phyloP scores from a whole-genome alignment of 2,329 filamentous ascomycete species.

The Colletotrichum lindemuthianum region DNA sequence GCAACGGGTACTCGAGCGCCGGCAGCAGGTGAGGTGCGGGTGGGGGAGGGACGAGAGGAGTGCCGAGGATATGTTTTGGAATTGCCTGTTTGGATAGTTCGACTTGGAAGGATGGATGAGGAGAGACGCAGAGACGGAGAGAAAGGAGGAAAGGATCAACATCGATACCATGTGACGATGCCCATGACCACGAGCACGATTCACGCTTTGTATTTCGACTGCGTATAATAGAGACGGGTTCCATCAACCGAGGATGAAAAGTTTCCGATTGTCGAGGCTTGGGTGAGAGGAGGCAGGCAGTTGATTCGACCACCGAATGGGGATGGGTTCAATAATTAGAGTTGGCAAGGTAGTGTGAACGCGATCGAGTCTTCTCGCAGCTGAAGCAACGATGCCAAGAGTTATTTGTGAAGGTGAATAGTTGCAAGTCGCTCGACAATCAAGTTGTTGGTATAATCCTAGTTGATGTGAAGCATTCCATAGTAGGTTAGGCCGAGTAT shows the following conservation, averaged over 20 bases:
- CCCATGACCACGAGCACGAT: conserved; percentile 3
- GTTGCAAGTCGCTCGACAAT: too few species aligned
- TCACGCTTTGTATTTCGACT: conserved; percentile 10
- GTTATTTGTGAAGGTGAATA: too few species aligned
- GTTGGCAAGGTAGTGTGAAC: too few species aligned
- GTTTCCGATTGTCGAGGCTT: neutral
- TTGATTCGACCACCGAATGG: too few species aligned
- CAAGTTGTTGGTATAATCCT: too few species aligned
- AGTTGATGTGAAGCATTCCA: too few species aligned
- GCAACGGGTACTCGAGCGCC: conserved; percentile 26
- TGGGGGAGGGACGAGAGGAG: neutral
- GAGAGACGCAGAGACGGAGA: neutral
- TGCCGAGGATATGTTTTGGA: neutral
- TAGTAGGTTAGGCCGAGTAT: too few species aligned
- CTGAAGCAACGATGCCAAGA: too few species aligned
- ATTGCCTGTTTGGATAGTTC: neutral
- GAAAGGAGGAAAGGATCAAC: neutral
- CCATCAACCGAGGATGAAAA: conserved; percentile 20
- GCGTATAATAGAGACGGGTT: conserved; percentile 21
- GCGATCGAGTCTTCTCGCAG: too few species aligned
- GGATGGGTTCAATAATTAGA: neutral
- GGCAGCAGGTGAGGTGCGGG: conserved; percentile 4
- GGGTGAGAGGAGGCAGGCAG: too few species aligned
- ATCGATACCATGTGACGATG: neutral
- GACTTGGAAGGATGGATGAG: neutral